Percentiles rank a stretch among this genome's conserved stretches.
Conservation (phyloP, 1,284 basidiomycete genomes). For the Bothia castanella region DNA sequence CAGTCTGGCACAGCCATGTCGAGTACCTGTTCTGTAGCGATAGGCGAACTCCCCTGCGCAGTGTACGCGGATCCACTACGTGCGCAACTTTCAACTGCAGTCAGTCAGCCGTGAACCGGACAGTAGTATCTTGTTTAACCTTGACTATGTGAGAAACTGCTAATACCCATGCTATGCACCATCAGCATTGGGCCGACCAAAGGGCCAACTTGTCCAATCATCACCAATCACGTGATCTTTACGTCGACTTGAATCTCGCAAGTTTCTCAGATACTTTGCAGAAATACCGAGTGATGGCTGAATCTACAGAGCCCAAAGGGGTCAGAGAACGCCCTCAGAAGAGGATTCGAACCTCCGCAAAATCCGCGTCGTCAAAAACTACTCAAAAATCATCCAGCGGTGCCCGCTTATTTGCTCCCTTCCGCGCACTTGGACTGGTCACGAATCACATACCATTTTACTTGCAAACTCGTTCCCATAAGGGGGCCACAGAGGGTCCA, state of each 20-base stretch:
- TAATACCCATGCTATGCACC: no score
- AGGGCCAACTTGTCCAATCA: no score
- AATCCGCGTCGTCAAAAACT: conserved; percentile 3
- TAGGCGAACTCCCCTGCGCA: no score
- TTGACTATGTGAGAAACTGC: no score
- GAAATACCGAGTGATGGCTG: conserved; percentile 18
- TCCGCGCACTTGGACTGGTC: conserved; percentile 89
- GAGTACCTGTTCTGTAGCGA: no score
- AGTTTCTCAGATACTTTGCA: neutral
- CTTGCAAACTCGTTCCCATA: conserved; percentile 82
- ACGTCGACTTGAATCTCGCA: neutral
- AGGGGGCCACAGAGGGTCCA: conserved; percentile 82
- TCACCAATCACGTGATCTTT: conserved; percentile 11
- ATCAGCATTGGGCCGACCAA: no score
- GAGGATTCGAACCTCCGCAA: conserved; percentile 17
- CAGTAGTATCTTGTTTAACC: no score
- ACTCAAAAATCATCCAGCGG: conserved; percentile 24
- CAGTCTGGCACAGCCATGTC: no score
- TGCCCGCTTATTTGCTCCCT: conserved; percentile 84
- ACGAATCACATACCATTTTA: conserved; percentile 91
- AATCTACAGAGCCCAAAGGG: conserved; percentile 11
- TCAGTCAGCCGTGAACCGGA: no score
- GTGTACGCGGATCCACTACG: no score
- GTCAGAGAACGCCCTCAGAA: conserved; percentile 23
- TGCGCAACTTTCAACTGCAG: no score